These are phyloP conservation scores for Logfia minima DNA, from an alignment of 129 eudicot species.

Conservation along the genomic window DNA sequence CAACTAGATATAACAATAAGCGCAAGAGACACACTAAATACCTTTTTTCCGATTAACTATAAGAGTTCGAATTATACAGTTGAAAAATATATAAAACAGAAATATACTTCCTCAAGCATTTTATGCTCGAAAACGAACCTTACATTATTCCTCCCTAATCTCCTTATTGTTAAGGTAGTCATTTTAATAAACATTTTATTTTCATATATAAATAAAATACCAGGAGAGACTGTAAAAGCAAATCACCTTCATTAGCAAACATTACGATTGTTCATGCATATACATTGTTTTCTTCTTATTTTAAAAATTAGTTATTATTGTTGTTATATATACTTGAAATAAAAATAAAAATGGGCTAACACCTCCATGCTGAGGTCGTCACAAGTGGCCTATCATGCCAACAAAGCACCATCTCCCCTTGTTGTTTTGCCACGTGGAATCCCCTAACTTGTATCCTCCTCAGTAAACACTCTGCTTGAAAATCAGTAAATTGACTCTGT, in stretches of 20 bases:
- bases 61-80: not conserved
- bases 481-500: slow-evolving; percentile 33
- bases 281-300: not conserved
- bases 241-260: not conserved
- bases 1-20: too few species aligned
- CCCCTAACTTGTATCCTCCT: slow-evolving; percentile 72
- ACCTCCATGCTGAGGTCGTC: slow-evolving; percentile 93
- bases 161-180: not conserved
- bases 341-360: slow-evolving; percentile 20
- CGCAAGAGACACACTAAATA: not conserved
- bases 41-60: not conserved
- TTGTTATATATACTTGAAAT: not conserved
- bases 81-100: not conserved
- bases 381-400: slow-evolving; percentile 88
- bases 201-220: too few species aligned
- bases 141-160: not conserved
- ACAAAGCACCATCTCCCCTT: slow-evolving; percentile 94
- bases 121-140: not conserved
- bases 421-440: slow-evolving; percentile 77
- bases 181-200: too few species aligned
- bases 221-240: not conserved
- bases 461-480: slow-evolving; percentile 52
- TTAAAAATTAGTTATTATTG: not conserved
- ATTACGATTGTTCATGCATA: not conserved
- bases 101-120: not conserved